phyloP scores from a whole-genome alignment of 805 yeast genomes.

The Yamadazyma scolyti region DNA sequence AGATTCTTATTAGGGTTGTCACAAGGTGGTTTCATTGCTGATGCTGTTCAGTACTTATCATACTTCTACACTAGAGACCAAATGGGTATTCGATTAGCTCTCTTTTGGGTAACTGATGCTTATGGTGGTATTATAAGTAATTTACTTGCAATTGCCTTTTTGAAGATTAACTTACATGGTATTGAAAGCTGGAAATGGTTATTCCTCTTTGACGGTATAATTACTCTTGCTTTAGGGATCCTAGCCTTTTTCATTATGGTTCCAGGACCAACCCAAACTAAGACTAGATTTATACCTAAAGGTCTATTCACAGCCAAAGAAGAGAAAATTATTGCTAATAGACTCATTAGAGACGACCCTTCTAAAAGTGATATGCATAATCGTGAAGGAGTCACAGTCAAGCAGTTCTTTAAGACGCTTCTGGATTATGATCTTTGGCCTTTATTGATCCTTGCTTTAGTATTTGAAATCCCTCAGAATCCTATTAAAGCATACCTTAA shows the following conservation, averaged over 20 bases:
- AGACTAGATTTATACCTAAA: conserved; percentile 7
- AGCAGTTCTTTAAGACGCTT: conserved; percentile 10
- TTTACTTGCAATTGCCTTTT: conserved; percentile 12
- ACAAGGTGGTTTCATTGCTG: no score
- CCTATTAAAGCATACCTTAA: conserved; percentile 37
- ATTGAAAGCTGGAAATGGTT: conserved; percentile 53
- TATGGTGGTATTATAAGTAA: conserved; percentile 21
- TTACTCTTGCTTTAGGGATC: conserved; percentile 52
- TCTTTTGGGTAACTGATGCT: conserved; percentile 56
- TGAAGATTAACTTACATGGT: conserved; percentile 9
- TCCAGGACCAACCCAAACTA: conserved; percentile 49
- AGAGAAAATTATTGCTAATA: conserved; percentile 17
- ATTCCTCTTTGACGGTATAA: conserved; percentile 56
- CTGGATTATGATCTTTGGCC: conserved; percentile 19
- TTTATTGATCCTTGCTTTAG: conserved; percentile 19
- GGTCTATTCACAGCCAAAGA: conserved; percentile 21
- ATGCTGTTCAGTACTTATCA: no score
- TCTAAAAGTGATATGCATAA: conserved; percentile 20
- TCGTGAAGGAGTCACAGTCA: conserved; percentile 15
- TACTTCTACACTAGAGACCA: no score
- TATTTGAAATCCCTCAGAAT: conserved; percentile 9
- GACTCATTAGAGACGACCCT: conserved; percentile 20
- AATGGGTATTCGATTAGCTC: conserved; percentile 51
- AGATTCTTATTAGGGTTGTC: no score
- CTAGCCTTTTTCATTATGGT: conserved; percentile 46